Conservation (phyloP, 75 land plant species). For the Cryptomeria japonica region DNA sequence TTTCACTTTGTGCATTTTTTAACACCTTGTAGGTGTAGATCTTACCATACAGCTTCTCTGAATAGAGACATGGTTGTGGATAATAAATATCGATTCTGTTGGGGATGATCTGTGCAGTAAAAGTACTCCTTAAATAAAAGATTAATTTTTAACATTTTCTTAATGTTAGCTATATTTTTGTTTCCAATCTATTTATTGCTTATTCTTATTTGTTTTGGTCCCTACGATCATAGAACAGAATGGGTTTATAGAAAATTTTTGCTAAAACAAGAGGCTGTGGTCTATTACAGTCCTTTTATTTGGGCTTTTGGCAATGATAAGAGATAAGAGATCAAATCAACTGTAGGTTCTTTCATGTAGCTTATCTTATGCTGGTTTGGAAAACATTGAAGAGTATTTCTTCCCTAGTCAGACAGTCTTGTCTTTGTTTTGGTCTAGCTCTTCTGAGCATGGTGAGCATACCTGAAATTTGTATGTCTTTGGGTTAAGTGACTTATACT, state of each 20-base stretch:
- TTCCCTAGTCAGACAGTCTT: neutral
- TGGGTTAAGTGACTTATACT: neutral
- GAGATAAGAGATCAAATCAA: neutral
- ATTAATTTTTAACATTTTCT: neutral
- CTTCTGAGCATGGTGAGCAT: neutral
- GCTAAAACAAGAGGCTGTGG: neutral
- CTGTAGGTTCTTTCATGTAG: neutral
- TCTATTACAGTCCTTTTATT: neutral
- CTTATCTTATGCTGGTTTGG: neutral
- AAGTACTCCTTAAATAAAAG: neutral
- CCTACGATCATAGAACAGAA: neutral
- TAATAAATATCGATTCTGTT: neutral
- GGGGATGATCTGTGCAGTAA: neutral
- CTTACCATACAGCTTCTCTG: neutral
- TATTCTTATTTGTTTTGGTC: neutral
- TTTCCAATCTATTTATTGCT: neutral
- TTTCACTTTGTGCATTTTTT: neutral
- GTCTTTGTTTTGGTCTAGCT: neutral
- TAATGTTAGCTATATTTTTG: neutral
- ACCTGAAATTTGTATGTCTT: neutral
- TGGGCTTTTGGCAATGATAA: neutral
- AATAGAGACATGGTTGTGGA: conserved; percentile 1
- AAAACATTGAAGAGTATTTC: neutral
- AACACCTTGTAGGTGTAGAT: neutral
- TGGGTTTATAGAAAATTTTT: neutral